Evolutionary conservation across 139 green algal species (phyloP), one percentile per base, ranked within the genome.

Genomic region (Tetratostichococcus sp.): DNA sequence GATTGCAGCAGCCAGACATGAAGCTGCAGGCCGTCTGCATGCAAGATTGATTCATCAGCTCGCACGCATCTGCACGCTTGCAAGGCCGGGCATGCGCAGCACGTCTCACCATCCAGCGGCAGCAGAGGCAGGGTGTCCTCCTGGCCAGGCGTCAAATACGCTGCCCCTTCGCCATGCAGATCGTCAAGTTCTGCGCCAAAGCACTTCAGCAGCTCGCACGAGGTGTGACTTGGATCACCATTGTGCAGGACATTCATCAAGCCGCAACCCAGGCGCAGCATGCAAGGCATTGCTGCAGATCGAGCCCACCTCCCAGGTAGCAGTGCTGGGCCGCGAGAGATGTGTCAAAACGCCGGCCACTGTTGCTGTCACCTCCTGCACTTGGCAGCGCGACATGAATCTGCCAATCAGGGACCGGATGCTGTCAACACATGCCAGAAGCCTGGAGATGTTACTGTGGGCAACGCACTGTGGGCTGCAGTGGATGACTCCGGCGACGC

Each of bases 291-390:
- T n/a, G n/a, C n/a, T n/a, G n/a, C n/a, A n/a, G n/a, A n/a, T n/a
- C n/a, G n/a, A n/a, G n/a, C n/a, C 30, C 4, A 73, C 69, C 69
- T 73, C 69, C 69, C 0, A 73, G 69, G 35, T 73, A 73, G 21
- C 22, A 25, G 35, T 73, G 69, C 35, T 34, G 69, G 21, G 35
- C 17, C 22, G 69, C 6, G 8, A 73, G 25, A 11, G 69, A 23
- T 28, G 69, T 39, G 35, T 73, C 69, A 23, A 73, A 65, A 23
- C 0, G 5, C 11, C 50, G 50, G 50, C 50, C 50, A 26, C 19
- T 62, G 14, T 26, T n/a, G n/a, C n/a, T n/a, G n/a, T n/a, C n/a
- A n/a, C n/a, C n/a, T n/a, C n/a, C n/a, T n/a, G n/a, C n/a, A n/a
- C n/a, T n/a, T n/a, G n/a, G n/a, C n/a, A n/a, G n/a, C n/a, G n/a